Evolutionary conservation across 768 basidiomycete genomes (phyloP).

Genomic region (Panus rudis): DNA sequence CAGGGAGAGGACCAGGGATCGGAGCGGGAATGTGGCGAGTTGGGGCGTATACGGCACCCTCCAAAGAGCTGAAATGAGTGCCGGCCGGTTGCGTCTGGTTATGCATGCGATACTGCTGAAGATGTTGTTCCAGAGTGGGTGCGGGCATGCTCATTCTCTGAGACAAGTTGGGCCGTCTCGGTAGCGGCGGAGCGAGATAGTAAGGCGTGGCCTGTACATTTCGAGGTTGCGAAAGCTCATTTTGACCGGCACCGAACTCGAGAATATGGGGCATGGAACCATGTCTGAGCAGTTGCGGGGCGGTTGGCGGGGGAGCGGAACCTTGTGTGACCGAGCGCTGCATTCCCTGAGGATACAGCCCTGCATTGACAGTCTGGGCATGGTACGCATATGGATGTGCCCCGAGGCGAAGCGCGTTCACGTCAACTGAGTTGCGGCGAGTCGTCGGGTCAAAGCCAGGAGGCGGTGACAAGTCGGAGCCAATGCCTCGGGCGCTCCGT

Average conservation of each 20-base stretch:
- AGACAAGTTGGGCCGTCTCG: neutral
- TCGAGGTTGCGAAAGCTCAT: neutral
- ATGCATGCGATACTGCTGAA: conserved; percentile 7
- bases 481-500: conserved; percentile 2
- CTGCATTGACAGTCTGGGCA: conserved; percentile 10
- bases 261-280: too few species aligned
- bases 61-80: too few species aligned
- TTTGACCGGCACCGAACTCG: neutral
- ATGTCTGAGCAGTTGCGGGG: neutral
- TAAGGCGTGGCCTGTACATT: conserved; percentile 1
- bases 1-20: conserved; percentile 21
- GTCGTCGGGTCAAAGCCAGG: conserved; percentile 14
- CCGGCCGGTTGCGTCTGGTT: neutral
- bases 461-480: conserved; percentile 5
- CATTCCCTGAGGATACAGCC: neutral
- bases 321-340: neutral
- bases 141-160: conserved; percentile 7
- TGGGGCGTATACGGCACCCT: conserved; percentile 10
- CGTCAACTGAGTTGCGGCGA: conserved; percentile 18
- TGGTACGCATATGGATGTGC: conserved; percentile 22
- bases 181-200: neutral
- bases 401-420: conserved; percentile 10
- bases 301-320: neutral
- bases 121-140: conserved; percentile 10
- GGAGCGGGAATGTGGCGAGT: conserved; percentile 13